phyloP scores from a whole-genome alignment of 352 stramenopile genomes.

The Phytophthora europaea region DNA sequence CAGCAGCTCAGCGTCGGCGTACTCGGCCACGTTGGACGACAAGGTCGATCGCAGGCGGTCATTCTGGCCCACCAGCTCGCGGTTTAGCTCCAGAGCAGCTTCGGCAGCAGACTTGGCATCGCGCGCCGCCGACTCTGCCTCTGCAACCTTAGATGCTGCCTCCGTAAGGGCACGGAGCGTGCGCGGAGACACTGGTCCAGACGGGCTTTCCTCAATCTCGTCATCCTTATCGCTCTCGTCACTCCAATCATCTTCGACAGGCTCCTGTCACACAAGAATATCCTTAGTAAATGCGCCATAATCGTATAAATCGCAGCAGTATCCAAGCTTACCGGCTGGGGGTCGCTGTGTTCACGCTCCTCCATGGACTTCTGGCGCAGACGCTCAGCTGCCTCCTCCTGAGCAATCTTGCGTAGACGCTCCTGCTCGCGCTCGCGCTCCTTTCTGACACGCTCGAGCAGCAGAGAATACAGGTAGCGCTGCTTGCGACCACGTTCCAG shows the following conservation, averaged over 20 bases:
- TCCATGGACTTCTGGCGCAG: constrained; percentile 53
- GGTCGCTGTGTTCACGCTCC: constrained; percentile 52
- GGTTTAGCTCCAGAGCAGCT: constrained; percentile 67
- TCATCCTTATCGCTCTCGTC: constrained; percentile 71
- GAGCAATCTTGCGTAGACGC: constrained; percentile 48
- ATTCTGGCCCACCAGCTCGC: constrained; percentile 69
- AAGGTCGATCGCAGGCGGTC: constrained; percentile 70
- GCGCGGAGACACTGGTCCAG: constrained; percentile 63
- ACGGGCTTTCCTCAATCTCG: constrained; percentile 6
- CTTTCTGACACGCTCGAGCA: constrained; percentile 56
- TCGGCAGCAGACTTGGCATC: constrained; percentile 78
- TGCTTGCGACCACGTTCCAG: constrained; percentile 67
- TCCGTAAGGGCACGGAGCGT: constrained; percentile 76
- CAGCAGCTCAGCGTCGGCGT: constrained; percentile 71
- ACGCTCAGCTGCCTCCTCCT: constrained; percentile 43
- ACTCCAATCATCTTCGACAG: constrained; percentile 87
- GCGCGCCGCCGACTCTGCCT: constrained; percentile 75
- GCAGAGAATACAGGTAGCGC: constrained; percentile 58
- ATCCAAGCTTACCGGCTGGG: constrained; percentile 62
- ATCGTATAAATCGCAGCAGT: constrained; percentile 4
- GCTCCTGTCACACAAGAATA: constrained; percentile 72
- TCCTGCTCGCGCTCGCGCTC: constrained; percentile 52
- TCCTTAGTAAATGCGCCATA: constrained; percentile 57
- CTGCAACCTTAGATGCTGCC: constrained; percentile 77
- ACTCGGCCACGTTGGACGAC: constrained; percentile 76